A percentile compares a stretch with the other conserved stretches of the same genome.
Conservation (phyloP, 192 early-diverging fungal genomes). For the Linnemannia zychae region DNA sequence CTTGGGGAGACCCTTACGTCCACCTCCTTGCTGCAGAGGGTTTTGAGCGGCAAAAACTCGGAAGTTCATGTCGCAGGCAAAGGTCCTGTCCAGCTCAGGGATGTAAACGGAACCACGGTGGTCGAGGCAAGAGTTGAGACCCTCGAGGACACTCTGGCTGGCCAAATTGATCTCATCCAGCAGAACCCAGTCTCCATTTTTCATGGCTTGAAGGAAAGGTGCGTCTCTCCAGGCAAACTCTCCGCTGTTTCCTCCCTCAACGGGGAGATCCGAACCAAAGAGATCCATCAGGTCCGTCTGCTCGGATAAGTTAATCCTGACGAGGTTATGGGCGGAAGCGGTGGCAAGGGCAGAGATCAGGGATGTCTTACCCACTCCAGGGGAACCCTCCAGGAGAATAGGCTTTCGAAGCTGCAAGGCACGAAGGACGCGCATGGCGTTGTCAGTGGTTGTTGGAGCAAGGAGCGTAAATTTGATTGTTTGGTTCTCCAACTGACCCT, state of each 20-base stretch:
- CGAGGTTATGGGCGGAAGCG: constrained; percentile 85
- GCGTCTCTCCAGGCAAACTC: constrained; percentile 99
- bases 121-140: constrained; percentile 98
- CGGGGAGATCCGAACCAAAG: constrained; percentile 98
- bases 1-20: constrained; percentile 97
- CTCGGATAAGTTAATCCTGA: constrained; percentile 97
- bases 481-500: constrained; percentile 64
- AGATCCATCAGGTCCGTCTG: constrained; percentile 99
- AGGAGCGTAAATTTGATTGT: constrained; percentile 83
- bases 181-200: constrained; percentile 96
- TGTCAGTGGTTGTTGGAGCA: constrained; percentile 93
- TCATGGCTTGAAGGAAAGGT: constrained; percentile 96
- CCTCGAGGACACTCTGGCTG: constrained; percentile 98
- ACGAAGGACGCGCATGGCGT: constrained; percentile 86
- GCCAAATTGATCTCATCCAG: constrained; percentile 98
- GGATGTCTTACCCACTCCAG: constrained; percentile 97
- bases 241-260: constrained; percentile 85
- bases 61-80: constrained; percentile 85
- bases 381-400: constrained; percentile 95
- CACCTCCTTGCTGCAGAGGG: constrained; percentile 96
- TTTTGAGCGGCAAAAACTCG: constrained; percentile 98
- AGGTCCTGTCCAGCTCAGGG: constrained; percentile 93
- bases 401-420: constrained; percentile 94
- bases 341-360: constrained; percentile 86
- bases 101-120: constrained; percentile 97